Evolutionary conservation across 345 rosid genomes (phyloP).

Genomic region (Salix viminalis): DNA sequence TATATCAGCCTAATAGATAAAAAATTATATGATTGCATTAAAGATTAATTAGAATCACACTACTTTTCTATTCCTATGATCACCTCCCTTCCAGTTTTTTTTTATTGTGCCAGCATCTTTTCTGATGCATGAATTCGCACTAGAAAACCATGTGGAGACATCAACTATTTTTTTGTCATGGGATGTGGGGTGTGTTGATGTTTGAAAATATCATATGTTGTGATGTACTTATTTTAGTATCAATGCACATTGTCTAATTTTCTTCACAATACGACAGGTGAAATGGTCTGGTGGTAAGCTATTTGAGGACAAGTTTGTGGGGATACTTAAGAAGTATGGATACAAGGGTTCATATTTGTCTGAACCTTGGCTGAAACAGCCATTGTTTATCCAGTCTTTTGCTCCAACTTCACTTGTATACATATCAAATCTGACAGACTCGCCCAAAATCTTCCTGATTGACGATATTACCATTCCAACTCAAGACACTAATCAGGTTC

Average conservation of each 20-base stretch:
- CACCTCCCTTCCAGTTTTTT: not conserved
- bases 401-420: conserved; percentile 84
- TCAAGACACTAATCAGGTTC: conserved; percentile 90
- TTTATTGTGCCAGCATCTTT: too few relatives aligned
- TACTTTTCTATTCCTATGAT: not conserved
- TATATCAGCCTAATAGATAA: not conserved
- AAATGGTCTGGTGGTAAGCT: conserved; percentile 73
- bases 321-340: conserved; percentile 69
- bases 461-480: conserved; percentile 62
- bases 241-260: conserved; percentile 4
- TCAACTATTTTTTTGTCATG: not conserved
- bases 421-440: conserved; percentile 57
- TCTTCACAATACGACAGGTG: conserved; percentile 44
- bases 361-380: conserved; percentile 73
- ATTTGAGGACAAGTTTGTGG: conserved; percentile 73
- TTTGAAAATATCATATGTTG: not conserved
- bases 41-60: not conserved
- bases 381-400: conserved; percentile 86
- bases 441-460: conserved; percentile 77
- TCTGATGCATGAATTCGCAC: not conserved
- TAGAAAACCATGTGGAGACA: not conserved
- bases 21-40: not conserved
- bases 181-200: not conserved
- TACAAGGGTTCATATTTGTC: conserved; percentile 82
- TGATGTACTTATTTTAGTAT: not conserved